Evolutionary conservation across 2,329 filamentous ascomycete species (phyloP), one percentile per base, ranked within the genome.

Genomic region (Fulvia fulva): DNA sequence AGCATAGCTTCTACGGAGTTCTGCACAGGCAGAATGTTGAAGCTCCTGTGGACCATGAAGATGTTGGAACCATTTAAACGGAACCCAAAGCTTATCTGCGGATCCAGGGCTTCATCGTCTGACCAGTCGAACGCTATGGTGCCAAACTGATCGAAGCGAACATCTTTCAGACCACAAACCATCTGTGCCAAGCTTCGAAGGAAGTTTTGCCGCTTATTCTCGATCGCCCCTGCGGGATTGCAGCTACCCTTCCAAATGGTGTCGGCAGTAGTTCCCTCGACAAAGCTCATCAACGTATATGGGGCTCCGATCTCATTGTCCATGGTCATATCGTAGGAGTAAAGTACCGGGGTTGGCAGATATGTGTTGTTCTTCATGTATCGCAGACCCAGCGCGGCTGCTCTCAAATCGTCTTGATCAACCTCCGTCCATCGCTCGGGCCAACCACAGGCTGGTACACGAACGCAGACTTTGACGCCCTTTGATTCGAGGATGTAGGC

Each of bases 271-370:
- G 26, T 30, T 25, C 57, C 63, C 5, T 57, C 41, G 6, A 63
- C 26, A 28, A 52, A 65, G 4, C 55, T 54, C 63, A 63, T 65
- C 22, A 62, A 30, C 9, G 60, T 64, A 26, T 62, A 65, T 8
- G 63, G 63, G n/a, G 59, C 55, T 12, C 30, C 54, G 26, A 65
- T 57, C 45, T 62, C 59, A 21, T 64, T 65, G 23, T 61, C 56
- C 53, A 59, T 50, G 5, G 46, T 46, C 22, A 34, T 41, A 30
- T 62, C 57, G 23, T 58, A 63, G 9, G 57, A 51, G 8, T 63
- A 37, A 32, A 65, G 37, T 21, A 55, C 51, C 12, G 63, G 61
- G 21, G 60, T 53, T 1, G 63, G 63, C 19, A 65, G 26, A 5
- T 49, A 26, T 8, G 63, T 58, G 8, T 56, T 63, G n/a, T 53